Evolutionary conservation across 805 yeast species (phyloP), one percentile per base, ranked within the genome.

Genomic region (Candida germanica): DNA sequence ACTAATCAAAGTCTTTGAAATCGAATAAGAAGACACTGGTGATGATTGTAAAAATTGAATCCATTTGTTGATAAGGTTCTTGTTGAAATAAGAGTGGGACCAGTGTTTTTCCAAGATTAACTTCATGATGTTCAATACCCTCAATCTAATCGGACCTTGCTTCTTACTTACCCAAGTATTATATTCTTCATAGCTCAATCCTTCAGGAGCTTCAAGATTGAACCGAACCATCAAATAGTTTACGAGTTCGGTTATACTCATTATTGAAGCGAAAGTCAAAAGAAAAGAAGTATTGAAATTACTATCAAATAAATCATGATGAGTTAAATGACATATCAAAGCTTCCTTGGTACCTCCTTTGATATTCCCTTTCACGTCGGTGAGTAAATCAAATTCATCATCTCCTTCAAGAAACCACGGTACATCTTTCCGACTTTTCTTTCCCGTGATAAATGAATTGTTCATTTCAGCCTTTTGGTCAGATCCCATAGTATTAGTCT

Each of bases 291-390:
- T 65, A 48, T 80, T 80, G 60, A 80, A 88, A 16, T 71, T 66
- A 3, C 80, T 73, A 50, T 80, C 85, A 15, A 74, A 59, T 26
- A 72, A 57, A 35, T 75, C 77, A 51, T 87, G 94, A 51, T 80
- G 83, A 0, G 95, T 86, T 40, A 89, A 66, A 56, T 85, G 87
- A 36, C 87, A 83, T 6, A 91, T 71, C 29, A 91, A 63, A 0
- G 95, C 94, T 29, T 75, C 79, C 29, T 77, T 72, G 0, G 94
- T 76, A 4, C 96, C 97, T 34, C 96, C 97, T 54, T 82, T 83
- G 24, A 88, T 72, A 35, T 71, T 71, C 2, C 89, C 93, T 40
- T 78, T 77, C 20, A 77, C 62, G 44, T 87, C 93, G 48, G 77
- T 79, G 17, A 67, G 49, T 29, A 58, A 61, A 40, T 74, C 78